A percentile compares a stretch with the other conserved stretches of the same genome.
Evolutionary conservation across 768 basidiomycete species (phyloP).

Genomic region (Pulveroboletus sp.): DNA sequence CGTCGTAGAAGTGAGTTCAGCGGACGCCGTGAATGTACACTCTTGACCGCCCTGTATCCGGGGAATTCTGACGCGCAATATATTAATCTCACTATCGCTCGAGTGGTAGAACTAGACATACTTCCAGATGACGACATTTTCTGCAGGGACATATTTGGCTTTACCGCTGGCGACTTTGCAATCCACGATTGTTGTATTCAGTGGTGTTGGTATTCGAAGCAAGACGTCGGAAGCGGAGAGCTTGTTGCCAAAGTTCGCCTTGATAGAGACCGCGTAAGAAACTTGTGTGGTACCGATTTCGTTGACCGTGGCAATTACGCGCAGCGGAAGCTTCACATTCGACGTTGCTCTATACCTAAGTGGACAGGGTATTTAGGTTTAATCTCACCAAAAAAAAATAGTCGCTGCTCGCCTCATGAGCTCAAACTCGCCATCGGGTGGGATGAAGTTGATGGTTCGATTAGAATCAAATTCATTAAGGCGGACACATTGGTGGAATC

Average conservation of each 20-base stretch:
- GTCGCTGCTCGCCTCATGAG: slow-evolving; percentile 73
- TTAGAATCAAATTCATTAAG: slow-evolving; percentile 91
- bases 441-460: slow-evolving; percentile 93
- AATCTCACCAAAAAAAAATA: neutral
- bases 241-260: slow-evolving; percentile 87
- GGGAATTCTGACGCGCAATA: slow-evolving; percentile 59
- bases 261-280: slow-evolving; percentile 83
- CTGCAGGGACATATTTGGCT: slow-evolving; percentile 94
- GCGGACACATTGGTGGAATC: slow-evolving; percentile 97
- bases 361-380: neutral
- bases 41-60: slow-evolving; percentile 92
- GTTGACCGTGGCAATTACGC: slow-evolving; percentile 83
- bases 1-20: slow-evolving; percentile 82
- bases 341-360: slow-evolving; percentile 90
- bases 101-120: slow-evolving; percentile 39
- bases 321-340: slow-evolving; percentile 92
- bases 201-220: slow-evolving; percentile 89
- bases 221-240: slow-evolving; percentile 91
- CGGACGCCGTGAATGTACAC: slow-evolving; percentile 77
- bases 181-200: slow-evolving; percentile 90
- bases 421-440: slow-evolving; percentile 98
- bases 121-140: slow-evolving; percentile 99
- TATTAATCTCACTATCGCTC: slow-evolving; percentile 4
- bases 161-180: slow-evolving; percentile 91
- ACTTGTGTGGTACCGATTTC: slow-evolving; percentile 92